Percentiles rank a stretch among this genome's conserved stretches.
phyloP scores from a whole-genome alignment of 345 rosid genomes.

The Eucalyptus brandiana region DNA sequence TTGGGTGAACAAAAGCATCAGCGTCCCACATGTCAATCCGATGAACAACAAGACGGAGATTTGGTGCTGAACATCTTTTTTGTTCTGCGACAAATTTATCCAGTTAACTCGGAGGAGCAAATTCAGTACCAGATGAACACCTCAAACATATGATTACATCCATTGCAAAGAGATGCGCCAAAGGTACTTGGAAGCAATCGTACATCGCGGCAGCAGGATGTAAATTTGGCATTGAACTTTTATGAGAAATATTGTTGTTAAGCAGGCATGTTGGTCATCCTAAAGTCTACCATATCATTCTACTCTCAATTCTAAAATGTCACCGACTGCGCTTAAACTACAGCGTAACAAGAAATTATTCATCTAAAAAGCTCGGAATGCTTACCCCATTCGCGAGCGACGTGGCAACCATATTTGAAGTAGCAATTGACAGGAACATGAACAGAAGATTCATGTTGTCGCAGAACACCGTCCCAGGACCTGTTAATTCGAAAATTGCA shows the following conservation, averaged over 20 bases:
- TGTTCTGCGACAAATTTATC: conserved; percentile 30
- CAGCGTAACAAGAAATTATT: not conserved
- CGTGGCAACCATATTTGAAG: conserved; percentile 92
- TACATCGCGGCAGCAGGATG: not conserved
- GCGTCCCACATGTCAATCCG: conserved; percentile 64
- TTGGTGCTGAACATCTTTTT: conserved; percentile 74
- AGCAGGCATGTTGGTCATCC: not conserved
- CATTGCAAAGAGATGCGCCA: not conserved
- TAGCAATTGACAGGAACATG: conserved; percentile 90
- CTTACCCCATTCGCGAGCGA: conserved; percentile 78
- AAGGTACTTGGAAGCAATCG: not conserved
- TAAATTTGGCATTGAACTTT: not conserved
- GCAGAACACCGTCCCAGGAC: conserved; percentile 89
- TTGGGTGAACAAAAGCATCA: conserved; percentile 64
- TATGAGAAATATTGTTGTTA: not conserved
- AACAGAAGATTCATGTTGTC: conserved; percentile 63
- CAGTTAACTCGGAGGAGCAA: not conserved
- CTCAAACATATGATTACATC: not conserved
- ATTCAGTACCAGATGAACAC: not conserved
- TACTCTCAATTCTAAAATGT: not conserved
- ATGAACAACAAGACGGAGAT: conserved; percentile 64
- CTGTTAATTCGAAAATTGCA: conserved; percentile 10
- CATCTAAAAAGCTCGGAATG: not conserved
- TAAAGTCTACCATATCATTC: not conserved
- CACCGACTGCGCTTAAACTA: not conserved